Base-by-base conservation (phyloP, 192 early-diverging fungal genomes). In the Podochytrium sp. region DNA sequence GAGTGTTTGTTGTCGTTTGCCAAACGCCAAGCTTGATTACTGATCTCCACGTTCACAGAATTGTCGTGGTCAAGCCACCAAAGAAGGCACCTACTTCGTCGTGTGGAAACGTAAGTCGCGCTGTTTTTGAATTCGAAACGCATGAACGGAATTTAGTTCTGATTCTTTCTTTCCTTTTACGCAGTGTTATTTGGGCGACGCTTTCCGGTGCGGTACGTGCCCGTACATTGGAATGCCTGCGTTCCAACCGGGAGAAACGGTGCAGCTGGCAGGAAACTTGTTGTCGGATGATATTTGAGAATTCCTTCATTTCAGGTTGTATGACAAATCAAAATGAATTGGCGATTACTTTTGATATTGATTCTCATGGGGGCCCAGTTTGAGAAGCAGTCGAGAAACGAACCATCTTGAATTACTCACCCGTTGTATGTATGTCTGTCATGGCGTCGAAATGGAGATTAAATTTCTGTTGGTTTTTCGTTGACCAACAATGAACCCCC, bases 151-250 rank as follows among this genome's bases (percentile, higher is more conserved):
- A 57, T 37, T 47, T 47, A 47, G n/a, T 4, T 41, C 38, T 74
- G 33, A 75, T 73, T 75, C 47, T 75, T 29, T 72, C 60, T 2
- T 63, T 23, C 14, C n/a, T n/a, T 14, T 20, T 42, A 32, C 51
- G 2, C 67, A 87, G 83, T 99, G 97, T 79, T 91, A 91, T 60
- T 82, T 99, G 7, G 97, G 97, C 34, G 97, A 99, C 84, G 97
- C 97, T 0, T 99, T 99, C 89, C 88, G 97, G 35, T 99, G 97
- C 83, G 85, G 90, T 34, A 91, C 90, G 32, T 99, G 97, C 81
- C 97, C 97, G 39, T 99, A 97, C 71, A 78, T 96, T 37, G 97
- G 97, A 32, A 95, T 97, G 93, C 97, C 97, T 32, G 91, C 95
- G 12, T 99, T 99, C 83, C 88, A 94, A 75, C 93, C 94, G 1